Base-by-base conservation (phyloP, 495 filamentous ascomycete genomes). In the Penicillium taxi region DNA sequence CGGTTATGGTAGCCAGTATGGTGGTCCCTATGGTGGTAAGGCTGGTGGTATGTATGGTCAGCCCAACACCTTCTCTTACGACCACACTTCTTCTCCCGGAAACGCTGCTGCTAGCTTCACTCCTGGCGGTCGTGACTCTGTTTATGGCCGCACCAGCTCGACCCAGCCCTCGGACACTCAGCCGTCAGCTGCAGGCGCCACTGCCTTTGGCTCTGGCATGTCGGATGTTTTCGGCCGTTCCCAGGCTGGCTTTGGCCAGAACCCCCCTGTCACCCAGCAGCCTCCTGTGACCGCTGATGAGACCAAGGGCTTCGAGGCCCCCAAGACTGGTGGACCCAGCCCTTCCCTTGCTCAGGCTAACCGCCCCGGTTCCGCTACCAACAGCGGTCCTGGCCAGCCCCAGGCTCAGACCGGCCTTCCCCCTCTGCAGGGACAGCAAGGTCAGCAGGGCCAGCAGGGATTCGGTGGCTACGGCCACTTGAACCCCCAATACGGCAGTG, bases 311-410 rank as follows among this genome's bases (percentile, higher is more conserved):
- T 86, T 75, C 44, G 81, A 81, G 24, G 81, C 84, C 19, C 66
- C 78, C 37, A 91, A 93, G 50, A 64, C 78, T 22, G 72, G 73
- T 26, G 86, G 85, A 5, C 87, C 88, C 2, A 93, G 86, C 60
- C 88, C 88, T 19, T 86, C 86, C 5, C 74, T 94, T 18, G 79
- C 77, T 19, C 82, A 85, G 50, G 81, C 84, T 23, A 70, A 69
- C 50, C 82, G 88, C 39, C 87, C 88, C 11, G 86, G 85, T 13
- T 94, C 88, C 21, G 86, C 88, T 9, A 80, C 82, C 9, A 91
- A 87, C 60, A 80, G 72, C 43, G 72, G 70, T 9, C 74, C 77
- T 12, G 74, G 73, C 5, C 82, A 86, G 55, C 61, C 71, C 34
- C 63, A 67, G 47, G 64, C 58, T 23, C 70, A 73, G 46, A 59